phyloP scores from a whole-genome alignment of 345 rosid genomes.

The Pistacia vera region DNA sequence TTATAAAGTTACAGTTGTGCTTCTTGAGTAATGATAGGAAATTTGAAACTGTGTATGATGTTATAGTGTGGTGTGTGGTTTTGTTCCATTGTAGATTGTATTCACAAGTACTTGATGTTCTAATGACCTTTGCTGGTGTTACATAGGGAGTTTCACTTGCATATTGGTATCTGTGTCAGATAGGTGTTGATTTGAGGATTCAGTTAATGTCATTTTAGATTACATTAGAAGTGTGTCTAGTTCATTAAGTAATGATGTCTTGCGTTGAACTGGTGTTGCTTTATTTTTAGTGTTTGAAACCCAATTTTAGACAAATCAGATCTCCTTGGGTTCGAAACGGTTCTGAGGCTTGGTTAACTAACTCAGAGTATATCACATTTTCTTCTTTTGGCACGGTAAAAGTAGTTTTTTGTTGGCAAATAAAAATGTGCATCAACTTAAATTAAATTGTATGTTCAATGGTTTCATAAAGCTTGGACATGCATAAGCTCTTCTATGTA shows the following conservation, averaged over 20 bases:
- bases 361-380: no score
- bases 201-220: background rate
- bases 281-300: background rate
- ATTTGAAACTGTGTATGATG: background rate
- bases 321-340: background rate
- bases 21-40: slow-evolving; percentile 3
- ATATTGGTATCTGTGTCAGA: background rate
- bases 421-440: no score
- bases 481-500: no score
- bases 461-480: no score
- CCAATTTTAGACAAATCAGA: background rate
- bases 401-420: no score
- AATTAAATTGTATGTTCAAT: no score
- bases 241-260: background rate
- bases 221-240: background rate
- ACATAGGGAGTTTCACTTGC: background rate
- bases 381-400: no score
- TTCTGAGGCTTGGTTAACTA: no score
- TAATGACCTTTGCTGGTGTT: background rate
- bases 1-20: background rate
- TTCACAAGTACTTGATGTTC: background rate
- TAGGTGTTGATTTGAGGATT: background rate
- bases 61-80: background rate
- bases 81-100: background rate
- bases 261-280: background rate